Evolutionary conservation across 495 filamentous ascomycete genomes (phyloP).

Genomic region (Pyronema domesticum): DNA sequence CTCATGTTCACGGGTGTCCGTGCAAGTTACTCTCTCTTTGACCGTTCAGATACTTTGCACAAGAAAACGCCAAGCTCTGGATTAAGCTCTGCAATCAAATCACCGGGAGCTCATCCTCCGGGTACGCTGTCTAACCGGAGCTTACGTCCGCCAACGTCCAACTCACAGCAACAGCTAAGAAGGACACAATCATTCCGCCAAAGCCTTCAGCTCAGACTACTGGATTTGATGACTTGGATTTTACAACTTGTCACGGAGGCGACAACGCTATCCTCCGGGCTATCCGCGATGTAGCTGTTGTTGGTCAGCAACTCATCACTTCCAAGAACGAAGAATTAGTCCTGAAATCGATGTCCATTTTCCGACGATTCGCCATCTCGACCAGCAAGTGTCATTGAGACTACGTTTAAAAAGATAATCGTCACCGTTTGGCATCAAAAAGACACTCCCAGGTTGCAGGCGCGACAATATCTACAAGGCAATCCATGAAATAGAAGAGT

Average conservation of each 20-base stretch:
- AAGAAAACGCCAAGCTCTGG: not conserved
- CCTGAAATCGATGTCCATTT: constrained; percentile 24
- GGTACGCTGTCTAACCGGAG: constrained; percentile 14
- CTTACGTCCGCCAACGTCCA: constrained; percentile 16
- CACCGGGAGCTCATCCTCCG: constrained; percentile 7
- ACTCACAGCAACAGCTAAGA: constrained; percentile 10
- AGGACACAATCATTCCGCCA: constrained; percentile 24
- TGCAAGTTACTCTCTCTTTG: constrained; percentile 23
- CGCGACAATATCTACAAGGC: constrained; percentile 16
- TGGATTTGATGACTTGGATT: constrained; percentile 25
- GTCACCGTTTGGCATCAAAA: constrained; percentile 20
- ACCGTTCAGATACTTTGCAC: constrained; percentile 22
- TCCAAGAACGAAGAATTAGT: constrained; percentile 25
- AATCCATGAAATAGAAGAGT: too few relatives aligned
- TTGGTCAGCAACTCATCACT: constrained; percentile 23
- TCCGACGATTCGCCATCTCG: constrained; percentile 19
- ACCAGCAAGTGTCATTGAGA: constrained; percentile 24
- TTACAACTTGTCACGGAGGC: constrained; percentile 22
- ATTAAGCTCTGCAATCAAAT: too few relatives aligned
- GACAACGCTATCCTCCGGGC: constrained; percentile 24
- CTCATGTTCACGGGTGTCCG: constrained; percentile 23
- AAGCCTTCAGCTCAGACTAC: constrained; percentile 22
- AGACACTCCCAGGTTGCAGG: constrained; percentile 20
- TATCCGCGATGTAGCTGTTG: constrained; percentile 24
- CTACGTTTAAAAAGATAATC: constrained; percentile 22